Conservation (phyloP, 495 filamentous ascomycete genomes). For the Penicillium ucsense region DNA sequence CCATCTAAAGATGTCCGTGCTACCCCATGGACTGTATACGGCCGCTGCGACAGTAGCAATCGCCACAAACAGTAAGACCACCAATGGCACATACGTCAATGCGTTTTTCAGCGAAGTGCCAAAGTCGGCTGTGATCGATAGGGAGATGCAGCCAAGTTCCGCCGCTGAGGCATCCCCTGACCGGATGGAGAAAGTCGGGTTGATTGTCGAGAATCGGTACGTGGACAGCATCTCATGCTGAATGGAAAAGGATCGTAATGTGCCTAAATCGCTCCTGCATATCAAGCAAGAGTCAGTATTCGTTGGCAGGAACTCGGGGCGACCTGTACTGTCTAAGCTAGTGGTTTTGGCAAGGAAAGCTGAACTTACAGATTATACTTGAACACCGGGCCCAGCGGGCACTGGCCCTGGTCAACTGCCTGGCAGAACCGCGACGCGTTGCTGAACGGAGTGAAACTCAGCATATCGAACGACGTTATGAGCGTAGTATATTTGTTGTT, state of each 20-base stretch:
- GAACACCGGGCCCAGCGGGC: conserved; percentile 71
- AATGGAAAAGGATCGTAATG: conserved; percentile 63
- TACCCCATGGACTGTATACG: conserved; percentile 89
- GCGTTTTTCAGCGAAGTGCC: conserved; percentile 51
- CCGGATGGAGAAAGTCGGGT: conserved; percentile 56
- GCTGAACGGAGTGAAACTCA: conserved; percentile 61
- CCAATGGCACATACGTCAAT: conserved; percentile 69
- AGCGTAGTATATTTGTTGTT: conserved; percentile 62
- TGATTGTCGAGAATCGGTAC: conserved; percentile 78
- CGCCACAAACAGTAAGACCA: conserved; percentile 70
- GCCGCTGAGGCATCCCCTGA: conserved; percentile 57
- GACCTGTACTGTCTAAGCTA: too few relatives aligned
- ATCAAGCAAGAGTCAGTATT: not conserved
- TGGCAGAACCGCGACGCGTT: conserved; percentile 51
- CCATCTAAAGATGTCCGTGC: conserved; percentile 81
- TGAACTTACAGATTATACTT: conserved; percentile 45
- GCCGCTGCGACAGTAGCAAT: conserved; percentile 72
- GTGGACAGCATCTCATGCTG: conserved; percentile 66
- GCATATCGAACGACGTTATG: conserved; percentile 53
- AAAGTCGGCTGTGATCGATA: conserved; percentile 73
- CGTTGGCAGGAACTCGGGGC: not conserved
- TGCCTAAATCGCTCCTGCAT: conserved; percentile 38
- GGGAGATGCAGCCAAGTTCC: conserved; percentile 68
- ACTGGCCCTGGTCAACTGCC: conserved; percentile 48
- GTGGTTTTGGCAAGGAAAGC: not conserved